Conservation (phyloP, 2,329 filamentous ascomycete species). For the Cryphonectria parasitica region DNA sequence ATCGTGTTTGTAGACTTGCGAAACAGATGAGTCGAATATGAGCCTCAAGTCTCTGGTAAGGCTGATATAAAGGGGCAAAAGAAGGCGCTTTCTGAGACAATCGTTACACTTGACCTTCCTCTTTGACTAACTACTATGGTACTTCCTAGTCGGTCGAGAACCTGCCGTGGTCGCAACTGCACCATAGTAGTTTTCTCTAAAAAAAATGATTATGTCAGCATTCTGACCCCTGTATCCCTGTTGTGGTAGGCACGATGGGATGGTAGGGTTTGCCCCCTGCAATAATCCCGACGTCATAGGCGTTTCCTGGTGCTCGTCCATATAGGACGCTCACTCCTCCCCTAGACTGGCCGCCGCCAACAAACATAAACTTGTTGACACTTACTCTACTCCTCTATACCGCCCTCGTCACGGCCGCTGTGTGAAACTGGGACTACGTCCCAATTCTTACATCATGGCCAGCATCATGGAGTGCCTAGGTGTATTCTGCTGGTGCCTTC, state of each 20-base stretch:
- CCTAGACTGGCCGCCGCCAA: background rate
- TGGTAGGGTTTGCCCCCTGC: background rate
- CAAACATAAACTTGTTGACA: background rate
- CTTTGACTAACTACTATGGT: background rate
- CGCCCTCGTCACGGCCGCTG: background rate
- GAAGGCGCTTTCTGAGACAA: background rate
- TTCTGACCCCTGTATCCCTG: background rate
- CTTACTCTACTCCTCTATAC: background rate
- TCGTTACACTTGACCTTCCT: background rate
- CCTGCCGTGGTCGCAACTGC: background rate
- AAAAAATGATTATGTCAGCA: background rate
- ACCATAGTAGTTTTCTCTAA: background rate
- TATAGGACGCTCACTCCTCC: background rate
- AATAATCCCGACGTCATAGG: background rate
- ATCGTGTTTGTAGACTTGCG: background rate
- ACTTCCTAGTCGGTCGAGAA: background rate
- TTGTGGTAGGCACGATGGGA: background rate
- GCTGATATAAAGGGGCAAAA: background rate
- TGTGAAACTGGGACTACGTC: background rate
- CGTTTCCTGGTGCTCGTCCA: background rate
- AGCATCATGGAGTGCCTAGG: slow-evolving; percentile 25
- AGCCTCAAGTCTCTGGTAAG: background rate
- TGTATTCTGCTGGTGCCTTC: slow-evolving; percentile 51
- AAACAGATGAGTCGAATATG: background rate
- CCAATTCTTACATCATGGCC: slow-evolving; percentile 19